Percentiles rank a stretch among this genome's conserved stretches.
These are phyloP conservation scores for Brassica rapa DNA, from an alignment of 345 rosid species.

Conservation along the genomic window DNA sequence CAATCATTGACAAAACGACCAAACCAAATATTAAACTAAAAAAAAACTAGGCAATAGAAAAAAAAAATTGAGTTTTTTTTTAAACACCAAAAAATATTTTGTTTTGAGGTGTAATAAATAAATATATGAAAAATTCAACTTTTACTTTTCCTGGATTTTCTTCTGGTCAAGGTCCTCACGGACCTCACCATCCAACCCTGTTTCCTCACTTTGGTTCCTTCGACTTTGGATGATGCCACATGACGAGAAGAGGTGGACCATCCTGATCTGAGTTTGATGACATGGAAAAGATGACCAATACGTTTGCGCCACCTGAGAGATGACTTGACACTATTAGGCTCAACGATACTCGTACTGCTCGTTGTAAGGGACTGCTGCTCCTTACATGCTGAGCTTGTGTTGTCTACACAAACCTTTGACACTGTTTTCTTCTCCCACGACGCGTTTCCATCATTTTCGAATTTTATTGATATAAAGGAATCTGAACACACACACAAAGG, in stretches of 20 bases:
- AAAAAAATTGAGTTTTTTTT: background rate
- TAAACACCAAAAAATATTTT: background rate
- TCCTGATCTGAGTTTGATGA: constrained; percentile 60
- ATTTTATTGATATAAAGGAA: constrained; percentile 89
- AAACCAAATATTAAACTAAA: constrained; percentile 29
- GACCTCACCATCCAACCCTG: constrained; percentile 76
- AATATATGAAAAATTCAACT: constrained; percentile 15
- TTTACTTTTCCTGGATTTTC: constrained; percentile 51
- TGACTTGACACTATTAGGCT: constrained; percentile 58
- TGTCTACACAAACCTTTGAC: constrained; percentile 57
- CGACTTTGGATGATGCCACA: constrained; percentile 67
- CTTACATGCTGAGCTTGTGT: constrained; percentile 44
- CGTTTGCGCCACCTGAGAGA: constrained; percentile 88
- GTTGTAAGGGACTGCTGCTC: constrained; percentile 37
- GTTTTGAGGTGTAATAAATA: background rate
- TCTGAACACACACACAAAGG: constrained; percentile 47
- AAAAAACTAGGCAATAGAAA: background rate
- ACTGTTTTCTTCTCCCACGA: constrained; percentile 82
- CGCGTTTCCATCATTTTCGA: constrained; percentile 79
- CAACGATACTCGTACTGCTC: constrained; percentile 57
- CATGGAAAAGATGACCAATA: constrained; percentile 81
- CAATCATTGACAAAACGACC: constrained; percentile 32
- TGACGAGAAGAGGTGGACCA: constrained; percentile 68
- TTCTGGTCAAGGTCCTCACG: constrained; percentile 72
- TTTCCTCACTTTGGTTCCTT: constrained; percentile 74